Conservation (phyloP, 495 filamentous ascomycete species). For the Penicillium ucsense region DNA sequence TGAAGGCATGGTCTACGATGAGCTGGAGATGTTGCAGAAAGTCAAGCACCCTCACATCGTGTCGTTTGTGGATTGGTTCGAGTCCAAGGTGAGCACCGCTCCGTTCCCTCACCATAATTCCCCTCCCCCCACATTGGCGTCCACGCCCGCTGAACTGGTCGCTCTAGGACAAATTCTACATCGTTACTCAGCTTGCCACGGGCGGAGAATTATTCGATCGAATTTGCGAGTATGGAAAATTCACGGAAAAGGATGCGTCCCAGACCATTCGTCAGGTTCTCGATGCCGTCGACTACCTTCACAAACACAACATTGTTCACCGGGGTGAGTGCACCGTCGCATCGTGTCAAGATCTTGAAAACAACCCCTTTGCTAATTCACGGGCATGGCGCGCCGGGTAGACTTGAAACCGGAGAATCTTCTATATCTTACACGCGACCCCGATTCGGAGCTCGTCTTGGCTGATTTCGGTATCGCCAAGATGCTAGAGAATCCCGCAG, state of each 20-base stretch:
- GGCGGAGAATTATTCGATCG: slow-evolving; percentile 97
- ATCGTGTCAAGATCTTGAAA: neutral
- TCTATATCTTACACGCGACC: slow-evolving; percentile 72
- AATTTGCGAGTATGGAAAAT: slow-evolving; percentile 96
- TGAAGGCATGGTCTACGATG: slow-evolving; percentile 97
- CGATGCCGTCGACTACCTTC: slow-evolving; percentile 89
- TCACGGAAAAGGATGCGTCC: slow-evolving; percentile 97
- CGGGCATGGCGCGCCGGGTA: slow-evolving; percentile 18
- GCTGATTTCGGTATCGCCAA: slow-evolving; percentile 99
- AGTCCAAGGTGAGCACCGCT: slow-evolving; percentile 55
- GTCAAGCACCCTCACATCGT: slow-evolving; percentile 95
- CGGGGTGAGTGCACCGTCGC: slow-evolving; percentile 51
- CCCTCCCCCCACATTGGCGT: too few relatives aligned
- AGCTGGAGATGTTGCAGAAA: slow-evolving; percentile 81
- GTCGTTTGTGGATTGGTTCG: slow-evolving; percentile 97
- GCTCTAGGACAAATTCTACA: slow-evolving; percentile 95
- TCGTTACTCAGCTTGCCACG: slow-evolving; percentile 93
- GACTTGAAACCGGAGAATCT: slow-evolving; percentile 98
- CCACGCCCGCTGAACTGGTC: too few relatives aligned
- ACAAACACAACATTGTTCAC: slow-evolving; percentile 92
- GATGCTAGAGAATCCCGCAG: slow-evolving; percentile 83
- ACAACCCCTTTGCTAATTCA: neutral
- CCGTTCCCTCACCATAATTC: too few relatives aligned
- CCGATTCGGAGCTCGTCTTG: slow-evolving; percentile 77
- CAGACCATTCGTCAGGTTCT: slow-evolving; percentile 94